Conservation (phyloP, 2,329 filamentous ascomycete species). For the Xylaria arbuscula region DNA sequence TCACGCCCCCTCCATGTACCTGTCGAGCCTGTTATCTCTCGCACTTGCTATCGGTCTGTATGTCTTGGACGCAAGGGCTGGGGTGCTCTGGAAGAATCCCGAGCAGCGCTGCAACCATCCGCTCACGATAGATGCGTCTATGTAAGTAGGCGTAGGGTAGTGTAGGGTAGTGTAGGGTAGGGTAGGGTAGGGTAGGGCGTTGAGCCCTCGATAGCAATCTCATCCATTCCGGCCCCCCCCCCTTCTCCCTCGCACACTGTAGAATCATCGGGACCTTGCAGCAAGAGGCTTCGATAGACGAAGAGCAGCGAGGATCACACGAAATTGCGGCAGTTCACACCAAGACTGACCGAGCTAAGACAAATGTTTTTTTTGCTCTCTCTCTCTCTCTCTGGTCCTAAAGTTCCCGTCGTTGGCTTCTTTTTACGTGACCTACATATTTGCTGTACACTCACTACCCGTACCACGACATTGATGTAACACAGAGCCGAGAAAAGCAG, state of each 20-base stretch:
- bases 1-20: background rate
- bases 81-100: constrained; percentile 31
- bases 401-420: background rate
- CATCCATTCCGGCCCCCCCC: background rate
- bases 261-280: constrained; percentile 37
- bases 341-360: background rate
- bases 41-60: constrained; percentile 22
- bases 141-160: background rate
- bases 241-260: constrained; percentile 27
- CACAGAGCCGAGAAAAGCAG: constrained; percentile 15
- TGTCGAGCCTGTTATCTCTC: background rate
- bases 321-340: constrained; percentile 8
- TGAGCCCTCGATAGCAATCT: constrained; percentile 7
- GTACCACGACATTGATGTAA: constrained; percentile 30
- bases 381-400: background rate
- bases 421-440: constrained; percentile 11
- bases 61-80: constrained; percentile 32
- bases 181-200: background rate
- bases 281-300: constrained; percentile 32
- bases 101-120: constrained; percentile 33
- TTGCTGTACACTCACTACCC: background rate
- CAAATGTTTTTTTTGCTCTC: background rate
- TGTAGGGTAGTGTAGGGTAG: background rate
- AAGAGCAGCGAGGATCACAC: constrained; percentile 15
- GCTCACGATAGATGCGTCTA: constrained; percentile 4